A percentile compares a stretch with the other conserved stretches of the same genome.
Evolutionary conservation across 306 rosid species (phyloP).

Genomic region (Vigna trinervia): DNA sequence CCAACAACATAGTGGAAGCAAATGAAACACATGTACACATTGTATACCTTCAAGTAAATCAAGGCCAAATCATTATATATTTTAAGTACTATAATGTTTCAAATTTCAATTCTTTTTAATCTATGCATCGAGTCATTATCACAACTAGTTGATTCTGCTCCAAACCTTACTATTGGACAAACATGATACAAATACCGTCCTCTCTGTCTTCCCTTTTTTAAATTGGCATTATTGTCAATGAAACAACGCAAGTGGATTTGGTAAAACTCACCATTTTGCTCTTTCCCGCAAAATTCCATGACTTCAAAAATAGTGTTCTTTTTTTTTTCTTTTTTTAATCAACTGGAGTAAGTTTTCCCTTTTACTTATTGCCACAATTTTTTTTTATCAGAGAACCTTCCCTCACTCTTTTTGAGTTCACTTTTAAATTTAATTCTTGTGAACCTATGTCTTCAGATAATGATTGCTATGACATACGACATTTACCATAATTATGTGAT

Average conservation of each 20-base stretch:
- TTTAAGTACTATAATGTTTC: too few species aligned
- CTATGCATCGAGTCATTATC: neutral
- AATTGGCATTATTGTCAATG: too few species aligned
- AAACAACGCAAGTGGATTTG: too few species aligned
- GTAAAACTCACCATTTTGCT: neutral
- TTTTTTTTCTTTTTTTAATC: neutral
- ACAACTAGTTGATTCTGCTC: neutral
- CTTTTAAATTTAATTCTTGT: conserved; percentile 12
- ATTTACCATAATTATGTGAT: neutral
- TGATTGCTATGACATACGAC: neutral
- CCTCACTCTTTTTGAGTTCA: conserved; percentile 23
- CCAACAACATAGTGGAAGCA: too few species aligned
- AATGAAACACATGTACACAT: too few species aligned
- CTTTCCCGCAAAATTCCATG: neutral
- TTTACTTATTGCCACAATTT: conserved; percentile 28
- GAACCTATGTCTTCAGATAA: neutral
- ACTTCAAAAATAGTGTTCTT: neutral
- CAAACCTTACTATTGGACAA: neutral
- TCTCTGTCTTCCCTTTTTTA: neutral
- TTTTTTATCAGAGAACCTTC: neutral
- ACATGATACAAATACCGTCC: neutral
- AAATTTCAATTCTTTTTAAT: neutral
- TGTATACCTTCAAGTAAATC: too few species aligned
- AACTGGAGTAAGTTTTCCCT: neutral
- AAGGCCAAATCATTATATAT: too few species aligned